Conservation (phyloP, 2,329 filamentous ascomycete genomes). For the Rhinocladiella similis region DNA sequence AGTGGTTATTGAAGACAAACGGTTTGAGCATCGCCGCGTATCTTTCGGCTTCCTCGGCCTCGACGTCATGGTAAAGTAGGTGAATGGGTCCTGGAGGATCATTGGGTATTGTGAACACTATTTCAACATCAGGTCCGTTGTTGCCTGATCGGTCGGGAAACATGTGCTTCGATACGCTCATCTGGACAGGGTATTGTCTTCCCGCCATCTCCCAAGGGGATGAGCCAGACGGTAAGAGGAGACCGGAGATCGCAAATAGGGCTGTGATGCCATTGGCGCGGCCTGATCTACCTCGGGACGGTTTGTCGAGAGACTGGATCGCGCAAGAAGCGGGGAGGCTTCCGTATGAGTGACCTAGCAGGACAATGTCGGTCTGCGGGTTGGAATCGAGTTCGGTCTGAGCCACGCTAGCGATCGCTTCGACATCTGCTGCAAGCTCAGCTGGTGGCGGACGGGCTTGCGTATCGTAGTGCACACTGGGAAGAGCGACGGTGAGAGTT, state of each 20-base stretch:
- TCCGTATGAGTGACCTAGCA: conserved; percentile 7
- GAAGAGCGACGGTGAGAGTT: background rate
- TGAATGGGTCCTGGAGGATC: conserved; percentile 1
- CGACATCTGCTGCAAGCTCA: conserved; percentile 1
- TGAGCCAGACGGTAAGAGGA: background rate
- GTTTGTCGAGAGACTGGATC: conserved; percentile 6
- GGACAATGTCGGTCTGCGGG: conserved; percentile 1
- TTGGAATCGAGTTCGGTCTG: background rate
- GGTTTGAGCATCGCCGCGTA: conserved; percentile 34
- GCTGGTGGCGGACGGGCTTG: background rate
- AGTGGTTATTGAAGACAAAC: conserved; percentile 35
- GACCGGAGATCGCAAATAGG: conserved; percentile 1
- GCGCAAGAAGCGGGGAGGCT: background rate
- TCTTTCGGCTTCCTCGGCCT: conserved; percentile 26
- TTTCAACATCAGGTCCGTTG: background rate
- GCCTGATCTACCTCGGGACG: background rate
- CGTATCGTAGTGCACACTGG: background rate
- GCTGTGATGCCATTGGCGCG: conserved; percentile 1
- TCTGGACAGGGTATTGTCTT: background rate
- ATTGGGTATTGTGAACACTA: no score
- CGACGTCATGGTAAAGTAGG: conserved; percentile 37
- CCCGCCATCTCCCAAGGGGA: background rate
- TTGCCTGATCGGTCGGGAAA: background rate
- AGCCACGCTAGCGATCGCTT: background rate
- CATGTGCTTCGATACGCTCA: background rate